phyloP scores from a whole-genome alignment of 108 stramenopile species.

The Epithemia pelagica region DNA sequence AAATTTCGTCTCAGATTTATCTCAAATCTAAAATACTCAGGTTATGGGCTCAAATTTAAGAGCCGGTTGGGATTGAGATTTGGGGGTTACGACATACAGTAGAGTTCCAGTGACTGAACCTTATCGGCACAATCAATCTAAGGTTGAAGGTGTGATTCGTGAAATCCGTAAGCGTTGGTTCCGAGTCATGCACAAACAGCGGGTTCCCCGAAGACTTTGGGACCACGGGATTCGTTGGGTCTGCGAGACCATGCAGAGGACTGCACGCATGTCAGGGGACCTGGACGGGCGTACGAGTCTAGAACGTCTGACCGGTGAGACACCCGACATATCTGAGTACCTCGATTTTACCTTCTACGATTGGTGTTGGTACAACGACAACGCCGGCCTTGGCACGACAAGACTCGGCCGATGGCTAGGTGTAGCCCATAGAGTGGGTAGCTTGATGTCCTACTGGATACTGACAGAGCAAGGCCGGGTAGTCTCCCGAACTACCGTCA shows the following conservation, averaged over 20 bases:
- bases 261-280: conserved; percentile 1
- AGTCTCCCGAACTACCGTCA: not conserved
- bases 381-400: not conserved
- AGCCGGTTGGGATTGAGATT: too few species aligned
- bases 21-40: too few species aligned
- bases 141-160: too few species aligned
- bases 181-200: not conserved
- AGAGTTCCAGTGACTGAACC: too few species aligned
- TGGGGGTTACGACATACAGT: too few species aligned
- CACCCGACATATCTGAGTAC: conserved; percentile 31
- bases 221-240: conserved; percentile 15
- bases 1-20: too few species aligned
- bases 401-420: not conserved
- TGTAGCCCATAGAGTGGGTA: not conserved
- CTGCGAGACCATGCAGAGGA: conserved; percentile 13
- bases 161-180: too few species aligned
- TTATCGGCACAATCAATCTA: too few species aligned
- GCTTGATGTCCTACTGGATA: not conserved
- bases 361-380: conserved; percentile 24
- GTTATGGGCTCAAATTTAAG: too few species aligned
- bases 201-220: conserved; percentile 21
- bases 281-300: conserved; percentile 5
- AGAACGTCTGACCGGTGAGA: conserved; percentile 24
- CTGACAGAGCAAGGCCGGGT: not conserved
- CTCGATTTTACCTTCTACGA: conserved; percentile 39